These are phyloP conservation scores for Microcyclosporella mali DNA, from an alignment of 2,329 filamentous ascomycete genomes.

Conservation along the genomic window DNA sequence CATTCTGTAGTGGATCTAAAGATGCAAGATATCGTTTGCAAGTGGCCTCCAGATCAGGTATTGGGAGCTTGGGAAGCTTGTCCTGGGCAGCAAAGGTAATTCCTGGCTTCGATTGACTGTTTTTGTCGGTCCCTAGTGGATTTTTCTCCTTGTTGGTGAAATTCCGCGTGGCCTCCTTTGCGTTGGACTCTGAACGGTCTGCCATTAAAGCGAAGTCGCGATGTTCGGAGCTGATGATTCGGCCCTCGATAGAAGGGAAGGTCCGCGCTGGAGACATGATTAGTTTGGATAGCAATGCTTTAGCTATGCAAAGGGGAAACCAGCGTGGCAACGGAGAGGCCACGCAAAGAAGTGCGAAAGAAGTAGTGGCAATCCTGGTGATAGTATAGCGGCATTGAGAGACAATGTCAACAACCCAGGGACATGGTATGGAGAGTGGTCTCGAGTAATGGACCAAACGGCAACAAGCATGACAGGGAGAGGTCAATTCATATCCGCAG, in stretches of 20 bases:
- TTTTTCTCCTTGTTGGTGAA: slow-evolving; percentile 44
- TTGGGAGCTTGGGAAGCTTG: slow-evolving; percentile 81
- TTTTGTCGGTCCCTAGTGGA: slow-evolving; percentile 44
- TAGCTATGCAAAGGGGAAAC: slow-evolving; percentile 70
- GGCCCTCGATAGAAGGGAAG: slow-evolving; percentile 25
- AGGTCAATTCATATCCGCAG: not conserved
- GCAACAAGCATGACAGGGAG: slow-evolving; percentile 10
- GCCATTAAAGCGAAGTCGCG: slow-evolving; percentile 36
- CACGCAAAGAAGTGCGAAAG: slow-evolving; percentile 81
- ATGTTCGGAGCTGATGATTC: slow-evolving; percentile 13
- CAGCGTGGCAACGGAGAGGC: slow-evolving; percentile 72
- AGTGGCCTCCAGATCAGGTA: slow-evolving; percentile 76
- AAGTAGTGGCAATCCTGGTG: slow-evolving; percentile 89
- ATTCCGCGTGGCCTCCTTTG: slow-evolving; percentile 48
- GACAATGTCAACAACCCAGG: slow-evolving; percentile 3
- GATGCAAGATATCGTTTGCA: slow-evolving; percentile 73
- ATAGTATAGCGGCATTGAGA: slow-evolving; percentile 68
- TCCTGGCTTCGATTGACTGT: slow-evolving; percentile 57
- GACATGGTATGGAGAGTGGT: slow-evolving; percentile 3
- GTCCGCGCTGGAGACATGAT: slow-evolving; percentile 51
- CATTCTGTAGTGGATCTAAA: slow-evolving; percentile 71
- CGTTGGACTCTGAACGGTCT: slow-evolving; percentile 43
- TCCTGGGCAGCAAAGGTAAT: slow-evolving; percentile 89
- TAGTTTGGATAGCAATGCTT: slow-evolving; percentile 39
- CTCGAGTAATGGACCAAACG: not conserved